Evolutionary conservation across 345 rosid genomes (phyloP).

Genomic region (Lepidium didymum): DNA sequence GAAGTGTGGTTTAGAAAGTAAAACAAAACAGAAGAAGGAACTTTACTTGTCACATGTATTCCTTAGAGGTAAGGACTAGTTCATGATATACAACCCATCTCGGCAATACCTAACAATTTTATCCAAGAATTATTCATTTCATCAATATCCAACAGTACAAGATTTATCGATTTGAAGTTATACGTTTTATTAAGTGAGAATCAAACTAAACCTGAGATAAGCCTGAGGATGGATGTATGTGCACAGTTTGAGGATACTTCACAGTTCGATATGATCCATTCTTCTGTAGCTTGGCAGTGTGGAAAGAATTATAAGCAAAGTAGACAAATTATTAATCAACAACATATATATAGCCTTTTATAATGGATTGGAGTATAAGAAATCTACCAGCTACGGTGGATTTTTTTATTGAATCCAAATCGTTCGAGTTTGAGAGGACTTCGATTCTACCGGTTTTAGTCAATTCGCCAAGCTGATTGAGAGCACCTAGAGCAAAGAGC

Average conservation of each 20-base stretch:
- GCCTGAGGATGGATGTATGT: slow-evolving; percentile 80
- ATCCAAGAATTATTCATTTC: background rate
- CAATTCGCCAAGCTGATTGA: slow-evolving; percentile 79
- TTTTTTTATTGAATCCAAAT: slow-evolving; percentile 60
- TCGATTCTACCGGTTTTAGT: slow-evolving; percentile 85
- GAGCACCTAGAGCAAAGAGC: slow-evolving; percentile 69
- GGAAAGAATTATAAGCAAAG: slow-evolving; percentile 61
- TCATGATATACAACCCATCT: slow-evolving; percentile 83
- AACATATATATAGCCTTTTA: background rate
- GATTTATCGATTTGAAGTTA: background rate
- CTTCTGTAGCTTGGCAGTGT: slow-evolving; percentile 64
- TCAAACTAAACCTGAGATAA: slow-evolving; percentile 53
- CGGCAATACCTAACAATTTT: slow-evolving; percentile 47
- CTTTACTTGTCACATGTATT: slow-evolving; percentile 74
- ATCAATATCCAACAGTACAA: background rate
- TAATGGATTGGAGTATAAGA: background rate
- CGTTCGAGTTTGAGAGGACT: slow-evolving; percentile 39
- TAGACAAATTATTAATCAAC: background rate
- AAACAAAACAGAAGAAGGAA: background rate
- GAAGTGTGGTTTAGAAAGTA: background rate
- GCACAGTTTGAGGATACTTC: slow-evolving; percentile 75
- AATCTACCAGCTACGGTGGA: slow-evolving; percentile 57
- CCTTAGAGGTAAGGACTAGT: slow-evolving; percentile 78
- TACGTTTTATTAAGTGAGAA: background rate
- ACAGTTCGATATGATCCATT: slow-evolving; percentile 75